A percentile compares a stretch with the other conserved stretches of the same genome.
These are phyloP conservation scores for Vitis labrusca DNA, from an alignment of 164 flowering plant species.

Conservation along the genomic window DNA sequence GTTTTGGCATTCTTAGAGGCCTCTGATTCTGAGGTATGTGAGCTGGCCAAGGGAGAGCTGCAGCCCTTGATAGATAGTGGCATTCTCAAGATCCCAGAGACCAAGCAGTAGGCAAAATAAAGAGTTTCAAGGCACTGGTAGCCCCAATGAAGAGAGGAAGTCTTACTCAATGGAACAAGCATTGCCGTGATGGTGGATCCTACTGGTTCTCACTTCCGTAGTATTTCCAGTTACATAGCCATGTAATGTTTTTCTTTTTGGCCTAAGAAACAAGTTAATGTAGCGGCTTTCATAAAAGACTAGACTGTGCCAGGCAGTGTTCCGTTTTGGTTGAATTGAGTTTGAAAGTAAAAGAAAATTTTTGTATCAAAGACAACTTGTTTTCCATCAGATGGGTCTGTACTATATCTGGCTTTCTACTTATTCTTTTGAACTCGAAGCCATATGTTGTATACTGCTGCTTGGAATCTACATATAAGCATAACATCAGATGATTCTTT, in stretches of 20 bases:
- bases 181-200: too few species aligned
- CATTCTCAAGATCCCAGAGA: slow-evolving; percentile 46
- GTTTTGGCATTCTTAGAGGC: slow-evolving; percentile 72
- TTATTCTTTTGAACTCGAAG: neutral
- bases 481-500: neutral
- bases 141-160: too few species aligned
- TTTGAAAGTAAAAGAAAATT: neutral
- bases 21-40: slow-evolving; percentile 39
- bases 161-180: too few species aligned
- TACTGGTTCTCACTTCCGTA: too few species aligned
- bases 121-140: too few species aligned
- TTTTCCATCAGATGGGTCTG: neutral
- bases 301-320: too few species aligned
- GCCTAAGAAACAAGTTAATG: too few species aligned
- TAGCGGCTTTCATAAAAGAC: too few species aligned
- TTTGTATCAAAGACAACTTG: neutral
- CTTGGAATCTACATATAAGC: neutral
- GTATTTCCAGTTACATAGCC: too few species aligned
- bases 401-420: neutral
- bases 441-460: neutral
- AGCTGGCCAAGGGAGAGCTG: slow-evolving; percentile 52
- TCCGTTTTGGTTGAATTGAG: neutral
- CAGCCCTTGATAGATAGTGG: slow-evolving; percentile 70
- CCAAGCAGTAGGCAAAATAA: neutral
- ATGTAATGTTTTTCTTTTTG: too few species aligned